A percentile compares a stretch with the other conserved stretches of the same genome.
Evolutionary conservation across 768 basidiomycete genomes (phyloP).

Genomic region (Lactarius tabidus): DNA sequence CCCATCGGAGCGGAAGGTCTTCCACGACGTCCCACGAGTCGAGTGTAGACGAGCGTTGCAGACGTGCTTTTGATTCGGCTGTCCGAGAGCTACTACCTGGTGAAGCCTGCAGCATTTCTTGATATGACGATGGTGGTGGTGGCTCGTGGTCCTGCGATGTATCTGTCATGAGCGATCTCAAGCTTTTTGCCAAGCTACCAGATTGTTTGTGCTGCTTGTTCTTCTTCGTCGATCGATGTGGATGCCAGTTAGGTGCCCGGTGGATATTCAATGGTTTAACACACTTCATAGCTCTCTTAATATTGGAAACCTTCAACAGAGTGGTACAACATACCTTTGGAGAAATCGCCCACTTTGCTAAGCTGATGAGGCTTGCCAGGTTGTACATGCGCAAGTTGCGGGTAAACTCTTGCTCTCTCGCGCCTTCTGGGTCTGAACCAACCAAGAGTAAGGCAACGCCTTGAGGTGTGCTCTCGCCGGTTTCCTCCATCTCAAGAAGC

Average conservation of each 20-base stretch:
- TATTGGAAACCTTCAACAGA: neutral
- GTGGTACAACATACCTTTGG: conserved; percentile 48
- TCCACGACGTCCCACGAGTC: conserved; percentile 65
- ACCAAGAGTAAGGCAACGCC: conserved; percentile 78
- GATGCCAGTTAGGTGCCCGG: conserved; percentile 47
- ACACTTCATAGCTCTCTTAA: conserved; percentile 38
- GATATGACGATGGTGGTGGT: conserved; percentile 24
- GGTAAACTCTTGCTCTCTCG: conserved; percentile 52
- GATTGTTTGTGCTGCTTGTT: conserved; percentile 42
- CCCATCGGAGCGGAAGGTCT: conserved; percentile 73
- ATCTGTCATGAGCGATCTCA: conserved; percentile 56
- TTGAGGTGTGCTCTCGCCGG: conserved; percentile 56
- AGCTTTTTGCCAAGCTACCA: conserved; percentile 55
- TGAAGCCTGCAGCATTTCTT: neutral
- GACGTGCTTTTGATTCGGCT: neutral
- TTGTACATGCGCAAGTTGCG: conserved; percentile 79
- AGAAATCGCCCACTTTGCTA: conserved; percentile 69
- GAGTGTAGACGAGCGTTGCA: neutral
- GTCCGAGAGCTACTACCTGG: neutral
- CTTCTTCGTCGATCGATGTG: conserved; percentile 44
- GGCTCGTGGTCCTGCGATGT: conserved; percentile 33
- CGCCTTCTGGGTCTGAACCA: conserved; percentile 53
- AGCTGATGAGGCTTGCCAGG: conserved; percentile 64
- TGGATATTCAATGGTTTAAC: conserved; percentile 58
- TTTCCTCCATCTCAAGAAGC: conserved; percentile 57